These are phyloP conservation scores for Tetrapisispora phaffii DNA, from an alignment of 805 yeast genomes.

Conservation along the genomic window DNA sequence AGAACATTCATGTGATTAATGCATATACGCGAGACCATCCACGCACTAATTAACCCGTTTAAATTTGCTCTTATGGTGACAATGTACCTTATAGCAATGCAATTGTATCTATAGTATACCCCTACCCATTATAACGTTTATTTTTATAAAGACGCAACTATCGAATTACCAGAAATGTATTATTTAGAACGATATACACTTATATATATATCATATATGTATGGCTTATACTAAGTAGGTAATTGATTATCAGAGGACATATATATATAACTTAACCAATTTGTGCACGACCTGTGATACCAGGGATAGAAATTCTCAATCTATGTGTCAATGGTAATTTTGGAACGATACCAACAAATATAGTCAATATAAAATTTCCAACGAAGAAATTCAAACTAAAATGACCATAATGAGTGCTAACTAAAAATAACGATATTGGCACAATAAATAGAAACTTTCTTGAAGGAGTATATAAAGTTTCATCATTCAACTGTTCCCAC, in stretches of 20 bases:
- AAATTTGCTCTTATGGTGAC: no score
- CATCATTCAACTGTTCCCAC: constrained; percentile 97
- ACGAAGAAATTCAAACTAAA: constrained; percentile 74
- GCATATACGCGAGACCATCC: no score
- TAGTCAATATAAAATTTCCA: constrained; percentile 61
- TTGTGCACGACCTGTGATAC: constrained; percentile 33
- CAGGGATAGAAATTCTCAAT: constrained; percentile 54
- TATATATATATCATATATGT: not conserved
- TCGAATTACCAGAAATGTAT: no score
- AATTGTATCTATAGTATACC: no score
- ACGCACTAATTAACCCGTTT: no score
- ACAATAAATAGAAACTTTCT: constrained; percentile 86
- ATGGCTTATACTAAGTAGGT: not conserved
- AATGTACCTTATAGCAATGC: no score
- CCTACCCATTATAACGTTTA: no score
- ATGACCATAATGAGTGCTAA: constrained; percentile 82
- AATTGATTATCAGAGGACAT: not conserved
- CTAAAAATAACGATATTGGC: constrained; percentile 79
- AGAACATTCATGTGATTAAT: no score
- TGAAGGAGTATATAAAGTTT: constrained; percentile 94
- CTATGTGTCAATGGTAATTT: constrained; percentile 78
- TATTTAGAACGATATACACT: no score
- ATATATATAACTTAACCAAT: constrained; percentile 17
- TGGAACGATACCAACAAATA: constrained; percentile 83
- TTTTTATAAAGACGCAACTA: no score